Conservation (phyloP, 176 grass and related monocot species). For the Carex myosuroides region DNA sequence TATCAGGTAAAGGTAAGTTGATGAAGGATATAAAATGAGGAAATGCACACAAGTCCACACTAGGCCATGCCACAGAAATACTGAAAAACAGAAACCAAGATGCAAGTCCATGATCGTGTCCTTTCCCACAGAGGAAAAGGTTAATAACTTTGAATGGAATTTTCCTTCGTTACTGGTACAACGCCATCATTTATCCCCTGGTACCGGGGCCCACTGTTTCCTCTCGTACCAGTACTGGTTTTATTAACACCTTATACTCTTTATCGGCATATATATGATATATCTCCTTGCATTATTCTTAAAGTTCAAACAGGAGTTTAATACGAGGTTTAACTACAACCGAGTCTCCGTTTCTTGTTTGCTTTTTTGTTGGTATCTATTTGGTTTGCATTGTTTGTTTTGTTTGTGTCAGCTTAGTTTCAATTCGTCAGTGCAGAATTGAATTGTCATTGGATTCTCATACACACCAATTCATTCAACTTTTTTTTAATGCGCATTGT, state of each 20-base stretch:
- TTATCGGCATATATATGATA: background rate
- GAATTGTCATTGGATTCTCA: background rate
- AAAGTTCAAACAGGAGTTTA: too few relatives aligned
- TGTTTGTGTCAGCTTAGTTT: background rate
- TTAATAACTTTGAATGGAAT: slow-evolving; percentile 9
- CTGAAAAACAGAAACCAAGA: background rate
- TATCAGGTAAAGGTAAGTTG: too few relatives aligned
- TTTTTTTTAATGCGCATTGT: background rate
- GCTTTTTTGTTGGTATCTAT: background rate
- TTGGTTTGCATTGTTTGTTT: background rate
- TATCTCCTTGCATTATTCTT: too few relatives aligned
- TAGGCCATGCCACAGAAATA: background rate
- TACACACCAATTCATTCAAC: background rate
- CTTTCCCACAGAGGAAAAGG: slow-evolving; percentile 3
- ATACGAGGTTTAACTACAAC: background rate
- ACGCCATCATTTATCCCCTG: slow-evolving; percentile 14
- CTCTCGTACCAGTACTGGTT: background rate
- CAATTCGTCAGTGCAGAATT: background rate
- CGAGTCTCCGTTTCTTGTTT: background rate
- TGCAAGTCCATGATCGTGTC: slow-evolving; percentile 5
- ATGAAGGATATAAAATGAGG: too few relatives aligned
- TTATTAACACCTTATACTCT: background rate
- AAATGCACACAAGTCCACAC: background rate
- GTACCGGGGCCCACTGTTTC: background rate
- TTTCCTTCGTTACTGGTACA: slow-evolving; percentile 5